These are phyloP conservation scores for Xenoacremonium recifei DNA, from an alignment of 2,329 filamentous ascomycete genomes.

Conservation along the genomic window DNA sequence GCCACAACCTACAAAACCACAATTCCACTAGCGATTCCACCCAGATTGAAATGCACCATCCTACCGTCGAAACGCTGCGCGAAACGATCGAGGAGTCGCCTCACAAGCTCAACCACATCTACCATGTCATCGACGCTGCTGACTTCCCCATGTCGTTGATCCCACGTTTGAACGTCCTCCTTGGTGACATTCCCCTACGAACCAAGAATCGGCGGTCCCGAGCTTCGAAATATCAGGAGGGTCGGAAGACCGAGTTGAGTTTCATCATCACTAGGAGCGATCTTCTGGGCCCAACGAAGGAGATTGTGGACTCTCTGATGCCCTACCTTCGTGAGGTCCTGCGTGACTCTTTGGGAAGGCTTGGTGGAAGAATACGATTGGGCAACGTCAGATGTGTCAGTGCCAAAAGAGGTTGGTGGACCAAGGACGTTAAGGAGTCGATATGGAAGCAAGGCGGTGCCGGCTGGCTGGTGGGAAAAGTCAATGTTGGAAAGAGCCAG, in stretches of 20 bases:
- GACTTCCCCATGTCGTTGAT: constrained; percentile 96
- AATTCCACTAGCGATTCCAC: constrained; percentile 50
- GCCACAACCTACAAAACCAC: constrained; percentile 79
- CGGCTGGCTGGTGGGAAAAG: constrained; percentile 96
- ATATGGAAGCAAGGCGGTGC: constrained; percentile 82
- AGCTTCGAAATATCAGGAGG: constrained; percentile 61
- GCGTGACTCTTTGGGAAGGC: constrained; percentile 69
- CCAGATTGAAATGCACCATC: constrained; percentile 69
- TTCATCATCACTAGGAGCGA: constrained; percentile 92
- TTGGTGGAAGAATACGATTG: constrained; percentile 69
- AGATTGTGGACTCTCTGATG: constrained; percentile 83
- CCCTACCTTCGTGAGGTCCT: constrained; percentile 78
- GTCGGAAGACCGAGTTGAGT: constrained; percentile 73
- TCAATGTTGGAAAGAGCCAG: constrained; percentile 95
- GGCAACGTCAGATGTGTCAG: constrained; percentile 88
- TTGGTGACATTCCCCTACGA: constrained; percentile 72
- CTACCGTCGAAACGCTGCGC: constrained; percentile 75
- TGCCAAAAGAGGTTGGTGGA: constrained; percentile 88
- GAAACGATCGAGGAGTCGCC: constrained; percentile 87
- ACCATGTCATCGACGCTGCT: constrained; percentile 91
- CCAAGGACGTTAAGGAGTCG: constrained; percentile 77
- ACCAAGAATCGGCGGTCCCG: constrained; percentile 78
- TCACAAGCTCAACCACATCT: constrained; percentile 88
- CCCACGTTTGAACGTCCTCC: constrained; percentile 67
- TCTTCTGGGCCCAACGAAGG: constrained; percentile 77